Conservation (phyloP, 352 stramenopile genomes). For the Phytophthora quininea region DNA sequence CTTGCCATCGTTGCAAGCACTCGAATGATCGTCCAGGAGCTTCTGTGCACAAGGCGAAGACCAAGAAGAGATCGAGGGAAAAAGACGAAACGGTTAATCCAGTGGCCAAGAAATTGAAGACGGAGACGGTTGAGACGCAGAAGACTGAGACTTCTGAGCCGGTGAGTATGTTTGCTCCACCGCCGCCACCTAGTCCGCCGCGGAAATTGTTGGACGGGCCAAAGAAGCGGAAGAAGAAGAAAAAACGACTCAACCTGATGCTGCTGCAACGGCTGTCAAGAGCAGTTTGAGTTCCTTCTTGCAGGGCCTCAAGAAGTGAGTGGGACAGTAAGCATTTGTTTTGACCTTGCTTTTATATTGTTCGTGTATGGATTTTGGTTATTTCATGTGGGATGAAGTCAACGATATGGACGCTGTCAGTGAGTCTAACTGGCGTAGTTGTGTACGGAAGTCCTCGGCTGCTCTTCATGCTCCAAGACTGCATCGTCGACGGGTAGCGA, state of each 20-base stretch:
- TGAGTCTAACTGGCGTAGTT: conserved; percentile 34
- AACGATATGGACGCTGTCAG: conserved; percentile 30
- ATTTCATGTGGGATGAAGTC: conserved; percentile 23
- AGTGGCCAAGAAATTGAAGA: conserved; percentile 29
- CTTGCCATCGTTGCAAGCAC: conserved; percentile 65
- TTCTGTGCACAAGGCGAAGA: conserved; percentile 56
- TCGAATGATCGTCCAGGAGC: conserved; percentile 48
- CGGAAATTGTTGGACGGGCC: conserved; percentile 72
- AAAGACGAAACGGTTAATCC: conserved; percentile 1
- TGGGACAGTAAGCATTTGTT: not conserved
- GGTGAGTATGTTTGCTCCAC: conserved; percentile 54
- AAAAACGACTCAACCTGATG: conserved; percentile 33
- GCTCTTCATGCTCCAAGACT: conserved; percentile 42
- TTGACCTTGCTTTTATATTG: not conserved
- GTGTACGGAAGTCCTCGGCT: conserved; percentile 35
- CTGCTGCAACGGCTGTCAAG: conserved; percentile 58
- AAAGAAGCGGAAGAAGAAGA: conserved; percentile 80
- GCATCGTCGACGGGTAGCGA: conserved; percentile 53
- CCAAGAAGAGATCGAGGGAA: conserved; percentile 44
- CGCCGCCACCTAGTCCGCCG: conserved; percentile 55
- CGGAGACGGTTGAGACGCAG: not conserved
- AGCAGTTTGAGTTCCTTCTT: conserved; percentile 73
- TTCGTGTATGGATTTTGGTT: conserved; percentile 3
- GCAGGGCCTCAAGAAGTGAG: conserved; percentile 55
- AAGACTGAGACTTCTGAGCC: conserved; percentile 9